A percentile compares a stretch with the other conserved stretches of the same genome.
Conservation (phyloP, 805 yeast species). For the Sugiyamaella floridensis region DNA sequence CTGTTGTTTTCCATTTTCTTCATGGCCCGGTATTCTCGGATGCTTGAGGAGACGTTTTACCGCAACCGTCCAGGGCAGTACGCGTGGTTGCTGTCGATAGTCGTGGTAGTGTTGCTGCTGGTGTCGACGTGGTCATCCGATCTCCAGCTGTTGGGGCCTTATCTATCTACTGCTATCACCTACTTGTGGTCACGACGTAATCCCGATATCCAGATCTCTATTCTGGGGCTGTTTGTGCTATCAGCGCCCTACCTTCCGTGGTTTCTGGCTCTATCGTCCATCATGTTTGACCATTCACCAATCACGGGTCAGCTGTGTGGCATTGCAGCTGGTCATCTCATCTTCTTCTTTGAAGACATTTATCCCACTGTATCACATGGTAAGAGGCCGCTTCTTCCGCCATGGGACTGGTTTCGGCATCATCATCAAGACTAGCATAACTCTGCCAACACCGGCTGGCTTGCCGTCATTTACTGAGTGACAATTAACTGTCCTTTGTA, state of each 20-base stretch:
- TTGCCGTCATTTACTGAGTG: too few species aligned
- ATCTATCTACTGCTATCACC: slow-evolving; percentile 33
- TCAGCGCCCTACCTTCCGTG: slow-evolving; percentile 41
- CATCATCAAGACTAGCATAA: too few species aligned
- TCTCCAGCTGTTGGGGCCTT: slow-evolving; percentile 34
- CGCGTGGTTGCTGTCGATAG: slow-evolving; percentile 34
- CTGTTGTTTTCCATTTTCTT: slow-evolving; percentile 32
- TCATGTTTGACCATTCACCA: slow-evolving; percentile 13
- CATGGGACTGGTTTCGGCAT: slow-evolving; percentile 30
- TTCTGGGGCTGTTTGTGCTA: slow-evolving; percentile 38
- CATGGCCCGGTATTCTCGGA: slow-evolving; percentile 34
- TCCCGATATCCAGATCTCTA: slow-evolving; percentile 35
- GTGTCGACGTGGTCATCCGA: slow-evolving; percentile 29
- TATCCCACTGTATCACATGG: slow-evolving; percentile 36
- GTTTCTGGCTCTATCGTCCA: slow-evolving; percentile 27
- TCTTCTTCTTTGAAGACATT: slow-evolving; percentile 37
- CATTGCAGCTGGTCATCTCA: slow-evolving; percentile 38
- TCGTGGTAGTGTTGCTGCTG: slow-evolving; percentile 27
- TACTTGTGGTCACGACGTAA: slow-evolving; percentile 44
- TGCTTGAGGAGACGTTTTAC: slow-evolving; percentile 34
- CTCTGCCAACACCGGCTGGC: not conserved
- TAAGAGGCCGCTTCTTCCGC: slow-evolving; percentile 34
- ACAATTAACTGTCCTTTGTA: too few species aligned
- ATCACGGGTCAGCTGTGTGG: slow-evolving; percentile 30
- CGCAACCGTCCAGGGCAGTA: slow-evolving; percentile 31